A percentile compares a stretch with the other conserved stretches of the same genome.
phyloP scores from a whole-genome alignment of 2,329 filamentous ascomycete genomes.

The Pseudocercospora pini-densiflorae region DNA sequence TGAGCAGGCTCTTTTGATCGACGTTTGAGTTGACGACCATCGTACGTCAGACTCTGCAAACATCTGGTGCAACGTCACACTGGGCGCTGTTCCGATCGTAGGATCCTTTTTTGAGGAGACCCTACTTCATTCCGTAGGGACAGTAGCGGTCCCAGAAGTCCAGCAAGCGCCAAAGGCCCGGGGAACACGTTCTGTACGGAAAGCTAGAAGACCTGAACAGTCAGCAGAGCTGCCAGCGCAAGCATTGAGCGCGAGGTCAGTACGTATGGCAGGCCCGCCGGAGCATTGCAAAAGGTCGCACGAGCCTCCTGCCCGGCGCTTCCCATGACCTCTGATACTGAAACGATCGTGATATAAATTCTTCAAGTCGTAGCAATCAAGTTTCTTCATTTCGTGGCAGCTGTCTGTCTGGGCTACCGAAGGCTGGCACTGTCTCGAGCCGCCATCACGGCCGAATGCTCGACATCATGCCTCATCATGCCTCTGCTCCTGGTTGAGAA shows the following conservation, averaged over 20 bases:
- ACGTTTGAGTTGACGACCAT: too few relatives aligned
- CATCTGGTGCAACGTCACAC: too few relatives aligned
- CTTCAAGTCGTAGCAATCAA: constrained; percentile 19
- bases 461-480: constrained; percentile 9
- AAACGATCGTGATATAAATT: neutral
- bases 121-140: too few relatives aligned
- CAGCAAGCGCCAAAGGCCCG: too few relatives aligned
- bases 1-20: too few relatives aligned
- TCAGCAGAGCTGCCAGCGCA: neutral
- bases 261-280: neutral
- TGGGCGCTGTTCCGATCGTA: too few relatives aligned
- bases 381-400: constrained; percentile 25
- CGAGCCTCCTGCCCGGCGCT: neutral
- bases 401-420: constrained; percentile 25
- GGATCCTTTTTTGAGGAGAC: too few relatives aligned
- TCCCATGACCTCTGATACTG: neutral
- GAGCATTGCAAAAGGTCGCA: neutral
- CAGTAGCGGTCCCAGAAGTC: too few relatives aligned
- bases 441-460: constrained; percentile 3
- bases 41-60: too few relatives aligned
- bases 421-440: constrained; percentile 19
- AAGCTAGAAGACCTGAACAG: too few relatives aligned
- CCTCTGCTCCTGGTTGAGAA: constrained; percentile 13
- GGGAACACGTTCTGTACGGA: too few relatives aligned
- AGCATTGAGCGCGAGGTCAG: neutral